phyloP scores from a whole-genome alignment of 495 filamentous ascomycete genomes.

The Cercophora sp. region DNA sequence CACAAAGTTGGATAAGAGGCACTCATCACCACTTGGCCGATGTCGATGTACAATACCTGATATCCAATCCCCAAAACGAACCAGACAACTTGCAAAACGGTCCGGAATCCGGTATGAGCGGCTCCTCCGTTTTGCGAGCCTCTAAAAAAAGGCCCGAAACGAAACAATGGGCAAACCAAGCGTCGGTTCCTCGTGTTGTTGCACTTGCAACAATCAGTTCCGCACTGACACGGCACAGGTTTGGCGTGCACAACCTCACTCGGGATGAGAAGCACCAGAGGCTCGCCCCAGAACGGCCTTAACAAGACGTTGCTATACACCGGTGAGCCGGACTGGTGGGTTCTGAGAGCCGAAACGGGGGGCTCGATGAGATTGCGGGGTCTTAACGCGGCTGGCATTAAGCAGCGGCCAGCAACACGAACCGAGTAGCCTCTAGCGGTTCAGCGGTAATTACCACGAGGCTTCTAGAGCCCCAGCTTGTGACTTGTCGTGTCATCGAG shows the following conservation, averaged over 20 bases:
- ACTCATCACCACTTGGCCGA: background rate
- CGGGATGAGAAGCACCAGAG: background rate
- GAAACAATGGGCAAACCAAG: background rate
- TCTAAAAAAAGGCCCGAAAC: background rate
- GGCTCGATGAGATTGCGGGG: slow-evolving; percentile 19
- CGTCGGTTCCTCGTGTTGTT: background rate
- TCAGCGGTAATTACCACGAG: slow-evolving; percentile 9
- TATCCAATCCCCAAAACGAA: background rate
- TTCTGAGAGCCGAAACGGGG: background rate
- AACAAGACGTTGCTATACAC: slow-evolving; percentile 4
- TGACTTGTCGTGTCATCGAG: too few relatives aligned
- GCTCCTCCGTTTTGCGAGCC: background rate
- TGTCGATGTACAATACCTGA: background rate
- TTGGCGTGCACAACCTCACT: background rate
- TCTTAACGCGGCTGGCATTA: slow-evolving; percentile 9
- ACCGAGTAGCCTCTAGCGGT: background rate
- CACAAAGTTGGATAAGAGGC: too few relatives aligned
- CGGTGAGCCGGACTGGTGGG: slow-evolving; percentile 7
- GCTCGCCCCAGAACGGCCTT: slow-evolving; percentile 5
- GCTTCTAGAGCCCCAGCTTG: background rate
- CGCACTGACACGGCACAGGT: slow-evolving; percentile 4
- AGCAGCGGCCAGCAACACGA: background rate
- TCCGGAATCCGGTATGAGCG: too few relatives aligned
- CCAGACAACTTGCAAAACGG: too few relatives aligned
- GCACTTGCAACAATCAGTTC: too few relatives aligned